A percentile compares a stretch with the other conserved stretches of the same genome.
phyloP scores from a whole-genome alignment of 2,329 filamentous ascomycete species.

The Esteya vermicola region DNA sequence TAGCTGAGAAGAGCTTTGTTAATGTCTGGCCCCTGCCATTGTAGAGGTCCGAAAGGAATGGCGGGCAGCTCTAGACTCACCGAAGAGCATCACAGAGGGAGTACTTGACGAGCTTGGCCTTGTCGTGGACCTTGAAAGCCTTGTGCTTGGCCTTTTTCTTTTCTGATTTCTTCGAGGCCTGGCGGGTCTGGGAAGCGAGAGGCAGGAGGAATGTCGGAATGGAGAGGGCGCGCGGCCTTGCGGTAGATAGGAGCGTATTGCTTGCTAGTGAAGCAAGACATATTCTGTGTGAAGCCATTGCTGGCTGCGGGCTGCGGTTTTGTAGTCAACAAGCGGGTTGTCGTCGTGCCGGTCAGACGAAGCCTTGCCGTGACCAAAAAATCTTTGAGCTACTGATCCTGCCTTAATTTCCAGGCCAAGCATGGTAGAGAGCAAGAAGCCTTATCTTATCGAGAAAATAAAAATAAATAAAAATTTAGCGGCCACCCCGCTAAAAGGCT shows the following conservation, averaged over 20 bases:
- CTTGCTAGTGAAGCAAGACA: constrained; percentile 41
- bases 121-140: constrained; percentile 49
- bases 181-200: constrained; percentile 27
- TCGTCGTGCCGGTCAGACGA: too few relatives aligned
- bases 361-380: too few relatives aligned
- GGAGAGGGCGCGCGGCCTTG: constrained; percentile 25
- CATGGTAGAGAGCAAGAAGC: too few relatives aligned
- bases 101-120: constrained; percentile 57
- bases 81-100: constrained; percentile 87
- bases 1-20: constrained; percentile 43
- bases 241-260: constrained; percentile 26
- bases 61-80: constrained; percentile 37
- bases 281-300: constrained; percentile 37
- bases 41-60: too few relatives aligned
- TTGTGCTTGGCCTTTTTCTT: constrained; percentile 51
- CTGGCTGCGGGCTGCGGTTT: constrained; percentile 11
- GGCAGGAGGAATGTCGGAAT: constrained; percentile 38
- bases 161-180: constrained; percentile 30
- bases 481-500: background rate
- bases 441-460: constrained; percentile 11
- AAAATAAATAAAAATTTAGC: background rate
- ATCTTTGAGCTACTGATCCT: constrained; percentile 3
- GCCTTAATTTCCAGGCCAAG: constrained; percentile 6
- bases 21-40: background rate
- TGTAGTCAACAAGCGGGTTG: background rate